Percentiles rank a stretch among this genome's conserved stretches.
Conservation (phyloP, 139 green algal species). For the Limnomonas spitsbergensis region DNA sequence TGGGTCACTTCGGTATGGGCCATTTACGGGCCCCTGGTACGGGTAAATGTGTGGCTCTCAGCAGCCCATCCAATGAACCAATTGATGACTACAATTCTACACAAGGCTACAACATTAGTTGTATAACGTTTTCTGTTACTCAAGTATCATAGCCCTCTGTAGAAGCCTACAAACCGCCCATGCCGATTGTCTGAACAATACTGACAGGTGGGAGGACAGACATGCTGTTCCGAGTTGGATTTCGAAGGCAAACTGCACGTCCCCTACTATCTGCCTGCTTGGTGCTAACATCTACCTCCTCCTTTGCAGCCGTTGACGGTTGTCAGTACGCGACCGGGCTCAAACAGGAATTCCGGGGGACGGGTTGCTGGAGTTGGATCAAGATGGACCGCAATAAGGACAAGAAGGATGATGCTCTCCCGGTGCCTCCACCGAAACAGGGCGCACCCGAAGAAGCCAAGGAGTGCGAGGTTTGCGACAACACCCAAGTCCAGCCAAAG, state of each 20-base stretch:
- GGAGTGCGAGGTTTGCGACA: background rate
- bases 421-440: too few species aligned
- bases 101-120: too few species aligned
- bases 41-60: too few species aligned
- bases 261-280: background rate
- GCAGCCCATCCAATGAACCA: too few species aligned
- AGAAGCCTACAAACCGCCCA: background rate
- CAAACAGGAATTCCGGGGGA: background rate
- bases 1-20: too few species aligned
- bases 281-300: too few species aligned
- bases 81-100: too few species aligned
- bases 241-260: background rate
- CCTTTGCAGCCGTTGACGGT: background rate
- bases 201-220: background rate
- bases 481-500: background rate
- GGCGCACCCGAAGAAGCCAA: background rate
- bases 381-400: background rate
- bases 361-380: background rate
- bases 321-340: background rate
- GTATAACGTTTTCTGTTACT: too few species aligned
- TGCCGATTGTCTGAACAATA: constrained; percentile 1
- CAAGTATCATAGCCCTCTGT: too few species aligned
- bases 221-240: background rate
- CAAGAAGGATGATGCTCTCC: background rate
- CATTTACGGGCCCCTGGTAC: too few species aligned